Conservation (phyloP, 371 early-diverging fungal genomes). For the Nematocida ironsii region DNA sequence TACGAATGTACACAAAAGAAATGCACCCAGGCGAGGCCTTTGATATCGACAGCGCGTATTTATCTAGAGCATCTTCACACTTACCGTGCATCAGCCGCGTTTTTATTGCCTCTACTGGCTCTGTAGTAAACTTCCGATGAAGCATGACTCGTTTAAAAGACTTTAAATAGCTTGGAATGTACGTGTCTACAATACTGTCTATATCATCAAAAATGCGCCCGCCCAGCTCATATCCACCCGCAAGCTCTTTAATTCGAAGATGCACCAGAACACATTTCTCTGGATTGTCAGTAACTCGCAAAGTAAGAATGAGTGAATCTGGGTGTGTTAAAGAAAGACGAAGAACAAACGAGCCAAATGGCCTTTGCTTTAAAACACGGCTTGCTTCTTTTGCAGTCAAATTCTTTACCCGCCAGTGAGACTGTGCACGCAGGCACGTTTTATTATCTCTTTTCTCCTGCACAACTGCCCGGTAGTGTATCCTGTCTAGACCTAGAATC, state of each 20-base stretch:
- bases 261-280: constrained; percentile 22
- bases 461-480: constrained; percentile 5
- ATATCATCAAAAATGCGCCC: constrained; percentile 2
- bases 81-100: not conserved
- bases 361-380: constrained; percentile 26
- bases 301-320: constrained; percentile 36
- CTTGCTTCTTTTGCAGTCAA: constrained; percentile 10
- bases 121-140: constrained; percentile 31
- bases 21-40: constrained; percentile 15
- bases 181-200: constrained; percentile 7
- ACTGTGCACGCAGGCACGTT: not conserved
- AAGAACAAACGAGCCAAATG: constrained; percentile 31
- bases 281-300: constrained; percentile 23
- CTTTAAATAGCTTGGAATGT: constrained; percentile 31
- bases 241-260: constrained; percentile 21
- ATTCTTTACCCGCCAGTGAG: constrained; percentile 45
- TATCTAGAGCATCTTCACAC: not conserved
- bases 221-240: constrained; percentile 30
- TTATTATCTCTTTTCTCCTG: not conserved
- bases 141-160: constrained; percentile 2
- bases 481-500: not conserved
- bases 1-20: constrained; percentile 6
- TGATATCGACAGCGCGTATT: constrained; percentile 24
- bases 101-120: constrained; percentile 26
- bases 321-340: constrained; percentile 21